Percentiles rank a stretch among this genome's conserved stretches.
These are phyloP conservation scores for Aspergillus sclerotioniger DNA, from an alignment of 495 filamentous ascomycete genomes.

Conservation along the genomic window DNA sequence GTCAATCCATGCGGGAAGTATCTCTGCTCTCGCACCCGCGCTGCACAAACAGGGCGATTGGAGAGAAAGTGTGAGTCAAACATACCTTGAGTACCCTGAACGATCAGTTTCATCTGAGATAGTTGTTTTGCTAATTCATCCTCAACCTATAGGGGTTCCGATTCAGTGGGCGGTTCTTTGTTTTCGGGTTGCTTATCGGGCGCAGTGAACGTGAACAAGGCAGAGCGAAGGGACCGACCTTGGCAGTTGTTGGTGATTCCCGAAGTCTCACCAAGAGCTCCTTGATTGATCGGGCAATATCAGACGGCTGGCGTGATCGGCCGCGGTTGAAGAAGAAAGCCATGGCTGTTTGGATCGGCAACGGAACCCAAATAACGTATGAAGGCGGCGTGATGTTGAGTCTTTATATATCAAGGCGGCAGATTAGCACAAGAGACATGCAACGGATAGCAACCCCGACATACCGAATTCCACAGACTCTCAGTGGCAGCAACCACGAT, in stretches of 20 bases:
- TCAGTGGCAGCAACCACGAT: neutral
- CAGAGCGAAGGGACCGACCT: conserved; percentile 42
- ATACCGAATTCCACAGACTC: neutral
- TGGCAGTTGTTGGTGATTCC: conserved; percentile 40
- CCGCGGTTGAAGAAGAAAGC: conserved; percentile 88
- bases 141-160: conserved; percentile 48
- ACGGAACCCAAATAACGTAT: conserved; percentile 11
- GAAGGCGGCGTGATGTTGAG: neutral
- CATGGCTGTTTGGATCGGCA: conserved; percentile 49
- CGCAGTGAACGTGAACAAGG: conserved; percentile 25
- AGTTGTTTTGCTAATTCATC: conserved; percentile 77
- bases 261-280: conserved; percentile 52
- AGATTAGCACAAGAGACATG: neutral
- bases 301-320: conserved; percentile 51
- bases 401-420: neutral
- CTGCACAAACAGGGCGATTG: neutral
- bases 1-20: neutral
- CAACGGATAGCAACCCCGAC: neutral
- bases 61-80: conserved; percentile 13
- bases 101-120: conserved; percentile 75
- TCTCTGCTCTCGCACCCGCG: neutral
- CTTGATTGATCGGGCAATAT: conserved; percentile 57
- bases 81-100: conserved; percentile 79
- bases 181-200: neutral
- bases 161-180: conserved; percentile 34